These are phyloP conservation scores for Punica granatum DNA, from an alignment of 345 rosid species.

Conservation along the genomic window DNA sequence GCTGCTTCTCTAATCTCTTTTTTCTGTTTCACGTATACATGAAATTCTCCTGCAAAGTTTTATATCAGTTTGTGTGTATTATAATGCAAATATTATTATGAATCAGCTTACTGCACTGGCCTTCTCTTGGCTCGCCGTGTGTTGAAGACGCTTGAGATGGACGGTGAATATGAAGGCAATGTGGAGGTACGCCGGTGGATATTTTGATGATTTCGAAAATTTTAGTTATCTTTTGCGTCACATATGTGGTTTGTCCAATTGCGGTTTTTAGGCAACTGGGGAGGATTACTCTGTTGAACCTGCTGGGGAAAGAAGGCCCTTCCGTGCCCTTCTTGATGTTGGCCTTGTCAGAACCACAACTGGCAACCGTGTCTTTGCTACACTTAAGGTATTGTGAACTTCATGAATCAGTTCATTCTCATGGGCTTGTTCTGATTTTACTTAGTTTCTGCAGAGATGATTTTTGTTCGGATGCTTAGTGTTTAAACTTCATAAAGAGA, in stretches of 20 bases:
- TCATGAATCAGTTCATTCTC: background rate
- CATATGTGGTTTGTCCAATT: background rate
- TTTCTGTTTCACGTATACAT: background rate
- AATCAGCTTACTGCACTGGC: conserved; percentile 69
- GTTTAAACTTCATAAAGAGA: background rate
- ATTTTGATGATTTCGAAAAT: background rate
- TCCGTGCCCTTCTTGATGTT: conserved; percentile 83
- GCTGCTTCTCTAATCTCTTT: background rate
- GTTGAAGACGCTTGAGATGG: conserved; percentile 61
- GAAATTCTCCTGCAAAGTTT: background rate
- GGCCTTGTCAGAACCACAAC: conserved; percentile 67
- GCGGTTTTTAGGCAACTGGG: conserved; percentile 54
- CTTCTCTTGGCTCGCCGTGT: conserved; percentile 77
- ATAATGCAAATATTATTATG: background rate
- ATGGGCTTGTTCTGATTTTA: background rate
- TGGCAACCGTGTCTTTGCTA: conserved; percentile 70
- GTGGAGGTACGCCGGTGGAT: conserved; percentile 37
- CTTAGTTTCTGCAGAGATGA: no score
- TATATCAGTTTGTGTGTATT: background rate
- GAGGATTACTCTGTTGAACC: conserved; percentile 89
- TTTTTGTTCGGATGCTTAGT: no score
- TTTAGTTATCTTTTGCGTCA: no score
- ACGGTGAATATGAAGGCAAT: conserved; percentile 58
- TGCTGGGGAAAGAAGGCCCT: conserved; percentile 59
- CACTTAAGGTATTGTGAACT: conserved; percentile 44